A percentile compares a stretch with the other conserved stretches of the same genome.
Evolutionary conservation across 163 green algal species (phyloP).

Genomic region (Scenedesmus sp.): DNA sequence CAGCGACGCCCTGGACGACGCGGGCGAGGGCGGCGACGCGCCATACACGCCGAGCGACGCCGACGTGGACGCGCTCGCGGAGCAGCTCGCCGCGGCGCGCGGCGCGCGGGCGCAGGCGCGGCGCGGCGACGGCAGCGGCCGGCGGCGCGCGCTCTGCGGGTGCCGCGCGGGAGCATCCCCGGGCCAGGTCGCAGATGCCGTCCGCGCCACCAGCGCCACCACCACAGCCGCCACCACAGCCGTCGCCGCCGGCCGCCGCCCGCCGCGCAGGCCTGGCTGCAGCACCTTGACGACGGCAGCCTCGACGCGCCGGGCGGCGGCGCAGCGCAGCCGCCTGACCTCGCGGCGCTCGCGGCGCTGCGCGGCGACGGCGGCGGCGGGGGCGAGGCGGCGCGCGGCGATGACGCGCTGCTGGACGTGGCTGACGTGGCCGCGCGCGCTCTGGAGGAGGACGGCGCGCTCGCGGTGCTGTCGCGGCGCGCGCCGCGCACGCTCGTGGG

Average conservation of each 20-base stretch:
- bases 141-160: not conserved
- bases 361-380: not conserved
- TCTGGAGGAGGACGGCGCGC: constrained; percentile 9
- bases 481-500: constrained; percentile 25
- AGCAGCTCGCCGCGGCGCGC: not conserved
- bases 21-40: not conserved
- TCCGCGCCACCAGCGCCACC: too few species aligned
- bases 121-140: not conserved
- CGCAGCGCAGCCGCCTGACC: constrained; percentile 24
- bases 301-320: not conserved
- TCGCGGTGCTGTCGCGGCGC: not conserved
- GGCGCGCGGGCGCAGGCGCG: constrained; percentile 1
- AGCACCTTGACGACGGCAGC: constrained; percentile 28
- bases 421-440: constrained; percentile 19
- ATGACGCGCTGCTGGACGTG: constrained; percentile 35
- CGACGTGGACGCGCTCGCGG: constrained; percentile 30
- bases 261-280: constrained; percentile 33
- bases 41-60: constrained; percentile 28
- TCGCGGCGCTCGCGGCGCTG: not conserved
- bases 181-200: not conserved
- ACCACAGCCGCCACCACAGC: not conserved
- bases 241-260: not conserved
- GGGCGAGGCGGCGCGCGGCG: not conserved
- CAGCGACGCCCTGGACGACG: not conserved
- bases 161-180: not conserved